Conservation (phyloP, 1,139 yeast species). For the Kodamaea suecica region DNA sequence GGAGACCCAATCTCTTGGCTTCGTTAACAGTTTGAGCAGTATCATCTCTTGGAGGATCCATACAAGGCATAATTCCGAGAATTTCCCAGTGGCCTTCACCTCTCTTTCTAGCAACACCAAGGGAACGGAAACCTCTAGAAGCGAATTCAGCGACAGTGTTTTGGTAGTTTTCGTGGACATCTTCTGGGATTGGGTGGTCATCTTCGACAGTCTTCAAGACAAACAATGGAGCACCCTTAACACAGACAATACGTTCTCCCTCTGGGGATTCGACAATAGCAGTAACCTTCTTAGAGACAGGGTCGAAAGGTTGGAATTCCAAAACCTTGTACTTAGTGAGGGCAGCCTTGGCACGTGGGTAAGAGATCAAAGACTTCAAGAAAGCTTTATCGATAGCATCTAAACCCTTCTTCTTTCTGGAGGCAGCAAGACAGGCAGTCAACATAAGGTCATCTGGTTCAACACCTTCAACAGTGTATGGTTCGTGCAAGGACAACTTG, state of each 20-base stretch:
- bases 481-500: slow-evolving; percentile 94
- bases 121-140: slow-evolving; percentile 97
- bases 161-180: slow-evolving; percentile 90
- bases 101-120: slow-evolving; percentile 99
- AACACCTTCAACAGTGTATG: slow-evolving; percentile 99
- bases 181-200: slow-evolving; percentile 96
- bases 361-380: slow-evolving; percentile 79
- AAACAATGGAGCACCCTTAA: slow-evolving; percentile 96
- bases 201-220: slow-evolving; percentile 94
- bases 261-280: slow-evolving; percentile 94
- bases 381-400: slow-evolving; percentile 98
- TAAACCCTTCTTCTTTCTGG: slow-evolving; percentile 98
- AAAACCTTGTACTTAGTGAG: slow-evolving; percentile 92
- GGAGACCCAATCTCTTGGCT: slow-evolving; percentile 90
- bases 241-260: slow-evolving; percentile 95
- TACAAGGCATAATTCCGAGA: slow-evolving; percentile 97
- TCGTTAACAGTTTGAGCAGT: slow-evolving; percentile 94
- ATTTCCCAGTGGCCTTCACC: slow-evolving; percentile 99
- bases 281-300: slow-evolving; percentile 95
- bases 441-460: slow-evolving; percentile 96
- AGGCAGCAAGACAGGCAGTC: slow-evolving; percentile 97
- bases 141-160: slow-evolving; percentile 97
- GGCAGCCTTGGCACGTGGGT: slow-evolving; percentile 95
- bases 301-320: slow-evolving; percentile 97
- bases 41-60: slow-evolving; percentile 99